Evolutionary conservation across 345 rosid species (phyloP).

Genomic region (Murraya paniculata): DNA sequence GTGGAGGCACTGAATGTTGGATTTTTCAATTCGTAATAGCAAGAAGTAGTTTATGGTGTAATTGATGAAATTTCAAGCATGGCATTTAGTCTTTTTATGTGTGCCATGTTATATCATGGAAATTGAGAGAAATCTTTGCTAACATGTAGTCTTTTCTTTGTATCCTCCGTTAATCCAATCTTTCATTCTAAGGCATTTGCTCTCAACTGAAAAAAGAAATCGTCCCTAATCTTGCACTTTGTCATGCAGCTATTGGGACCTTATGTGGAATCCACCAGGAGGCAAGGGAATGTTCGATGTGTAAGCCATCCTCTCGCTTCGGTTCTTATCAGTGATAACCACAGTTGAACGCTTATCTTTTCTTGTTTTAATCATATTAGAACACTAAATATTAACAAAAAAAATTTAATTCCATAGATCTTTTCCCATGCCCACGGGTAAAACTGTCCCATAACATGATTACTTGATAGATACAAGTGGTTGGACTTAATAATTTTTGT

Average conservation of each 20-base stretch:
- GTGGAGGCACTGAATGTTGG: neutral
- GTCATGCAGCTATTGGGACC: constrained; percentile 74
- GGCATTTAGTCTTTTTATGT: neutral
- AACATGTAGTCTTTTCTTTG: neutral
- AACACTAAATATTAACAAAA: constrained; percentile 1
- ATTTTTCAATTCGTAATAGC: neutral
- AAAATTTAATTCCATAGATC: neutral
- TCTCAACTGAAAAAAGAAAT: neutral
- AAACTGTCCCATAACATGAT: neutral
- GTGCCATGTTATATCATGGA: neutral
- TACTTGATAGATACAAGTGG: neutral
- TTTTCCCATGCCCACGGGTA: neutral
- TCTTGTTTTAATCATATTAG: neutral
- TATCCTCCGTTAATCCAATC: neutral
- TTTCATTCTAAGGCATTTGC: neutral
- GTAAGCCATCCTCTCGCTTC: constrained; percentile 42
- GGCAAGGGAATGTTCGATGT: constrained; percentile 81
- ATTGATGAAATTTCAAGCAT: neutral
- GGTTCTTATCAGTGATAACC: neutral
- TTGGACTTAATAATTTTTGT: neutral
- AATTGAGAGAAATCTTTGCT: neutral
- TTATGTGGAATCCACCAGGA: constrained; percentile 73
- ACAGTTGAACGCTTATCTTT: neutral
- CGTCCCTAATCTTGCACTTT: constrained; percentile 7
- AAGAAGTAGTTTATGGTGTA: neutral